A percentile compares a stretch with the other conserved stretches of the same genome.
These are phyloP conservation scores for Hypoxylon perforatum DNA, from an alignment of 495 filamentous ascomycete genomes.

Conservation along the genomic window DNA sequence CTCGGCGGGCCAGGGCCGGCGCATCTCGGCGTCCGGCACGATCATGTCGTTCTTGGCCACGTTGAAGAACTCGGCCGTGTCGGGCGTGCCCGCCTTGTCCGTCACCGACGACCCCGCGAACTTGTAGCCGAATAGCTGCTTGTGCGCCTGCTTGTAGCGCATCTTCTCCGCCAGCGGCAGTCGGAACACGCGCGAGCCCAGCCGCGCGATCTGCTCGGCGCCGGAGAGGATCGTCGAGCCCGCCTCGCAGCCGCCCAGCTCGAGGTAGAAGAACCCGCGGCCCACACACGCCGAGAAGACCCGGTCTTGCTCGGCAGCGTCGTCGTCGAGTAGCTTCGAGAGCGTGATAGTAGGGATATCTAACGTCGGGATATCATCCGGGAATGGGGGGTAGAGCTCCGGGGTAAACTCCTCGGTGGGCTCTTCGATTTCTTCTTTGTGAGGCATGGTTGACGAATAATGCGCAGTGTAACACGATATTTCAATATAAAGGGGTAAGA, in stretches of 20 bases:
- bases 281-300: constrained; percentile 62
- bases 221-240: constrained; percentile 56
- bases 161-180: constrained; percentile 64
- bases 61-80: constrained; percentile 74
- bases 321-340: constrained; percentile 54
- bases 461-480: too few relatives aligned
- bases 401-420: constrained; percentile 43
- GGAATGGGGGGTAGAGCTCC: constrained; percentile 61
- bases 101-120: constrained; percentile 60
- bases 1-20: constrained; percentile 58
- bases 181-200: constrained; percentile 60
- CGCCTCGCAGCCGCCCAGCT: constrained; percentile 55
- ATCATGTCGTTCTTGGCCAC: constrained; percentile 64
- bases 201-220: constrained; percentile 57
- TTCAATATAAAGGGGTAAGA: not conserved
- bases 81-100: constrained; percentile 64
- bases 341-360: constrained; percentile 66
- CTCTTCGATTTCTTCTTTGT: constrained; percentile 31
- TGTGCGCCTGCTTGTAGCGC: constrained; percentile 59
- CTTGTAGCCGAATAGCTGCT: constrained; percentile 67
- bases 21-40: constrained; percentile 50
- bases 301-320: constrained; percentile 53
- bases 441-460: constrained; percentile 28
- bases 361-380: constrained; percentile 63
- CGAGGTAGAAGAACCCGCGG: constrained; percentile 74